Evolutionary conservation across 2,329 filamentous ascomycete species (phyloP).

Genomic region (Emergomyces africanus): DNA sequence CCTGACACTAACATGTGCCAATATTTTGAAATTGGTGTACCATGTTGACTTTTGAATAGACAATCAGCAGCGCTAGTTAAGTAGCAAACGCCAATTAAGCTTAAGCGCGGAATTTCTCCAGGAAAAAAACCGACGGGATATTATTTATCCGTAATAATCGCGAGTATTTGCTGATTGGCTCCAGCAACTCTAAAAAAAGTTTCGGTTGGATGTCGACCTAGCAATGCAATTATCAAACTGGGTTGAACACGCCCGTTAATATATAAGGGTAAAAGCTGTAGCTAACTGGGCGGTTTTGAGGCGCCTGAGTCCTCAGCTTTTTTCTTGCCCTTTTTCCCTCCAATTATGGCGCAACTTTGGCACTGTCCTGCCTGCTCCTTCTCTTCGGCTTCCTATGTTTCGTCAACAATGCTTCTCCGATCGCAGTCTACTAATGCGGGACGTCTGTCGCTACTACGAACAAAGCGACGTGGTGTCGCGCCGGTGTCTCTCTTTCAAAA

Average conservation of each 20-base stretch:
- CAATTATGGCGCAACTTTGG: not conserved
- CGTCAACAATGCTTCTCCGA: not conserved
- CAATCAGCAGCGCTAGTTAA: too few relatives aligned
- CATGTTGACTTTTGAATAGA: too few relatives aligned
- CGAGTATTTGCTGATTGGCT: not conserved
- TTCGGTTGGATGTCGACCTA: too few relatives aligned
- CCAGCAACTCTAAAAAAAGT: not conserved
- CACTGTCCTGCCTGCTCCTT: not conserved
- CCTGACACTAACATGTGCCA: too few relatives aligned
- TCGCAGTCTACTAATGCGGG: not conserved
- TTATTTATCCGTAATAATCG: not conserved
- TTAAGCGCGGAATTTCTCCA: not conserved
- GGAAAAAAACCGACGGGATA: not conserved
- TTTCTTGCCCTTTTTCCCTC: not conserved
- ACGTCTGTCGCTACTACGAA: not conserved
- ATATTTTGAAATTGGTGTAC: too few relatives aligned
- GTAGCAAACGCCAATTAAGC: too few relatives aligned
- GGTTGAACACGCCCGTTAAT: not conserved
- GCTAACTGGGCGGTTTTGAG: not conserved
- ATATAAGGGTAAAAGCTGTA: not conserved
- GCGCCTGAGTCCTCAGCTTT: not conserved
- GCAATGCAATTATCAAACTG: not conserved
- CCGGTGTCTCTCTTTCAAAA: not conserved
- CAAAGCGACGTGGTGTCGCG: not conserved
- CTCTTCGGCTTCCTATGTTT: not conserved